These are phyloP conservation scores for Talinum fruticosum DNA, from an alignment of 148 eudicot genomes.

Conservation along the genomic window DNA sequence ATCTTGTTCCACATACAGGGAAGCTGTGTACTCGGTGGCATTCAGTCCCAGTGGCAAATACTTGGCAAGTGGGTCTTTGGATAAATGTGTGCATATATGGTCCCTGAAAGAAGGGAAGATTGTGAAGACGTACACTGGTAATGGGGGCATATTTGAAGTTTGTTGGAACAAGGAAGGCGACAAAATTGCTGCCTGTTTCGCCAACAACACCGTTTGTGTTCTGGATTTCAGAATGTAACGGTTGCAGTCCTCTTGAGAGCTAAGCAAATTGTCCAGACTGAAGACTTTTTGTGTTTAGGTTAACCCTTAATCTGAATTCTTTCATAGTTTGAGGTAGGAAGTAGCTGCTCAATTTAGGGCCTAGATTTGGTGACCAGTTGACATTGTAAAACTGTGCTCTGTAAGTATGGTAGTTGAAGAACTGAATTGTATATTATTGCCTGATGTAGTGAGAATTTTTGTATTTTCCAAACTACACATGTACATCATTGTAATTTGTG, in stretches of 20 bases:
- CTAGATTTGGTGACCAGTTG: slow-evolving; percentile 17
- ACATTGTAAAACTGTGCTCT: slow-evolving; percentile 15
- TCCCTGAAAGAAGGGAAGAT: slow-evolving; percentile 75
- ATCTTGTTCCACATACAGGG: slow-evolving; percentile 41
- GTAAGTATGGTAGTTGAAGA: slow-evolving; percentile 19
- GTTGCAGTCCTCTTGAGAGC: neutral
- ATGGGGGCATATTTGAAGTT: slow-evolving; percentile 86
- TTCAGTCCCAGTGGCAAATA: slow-evolving; percentile 91
- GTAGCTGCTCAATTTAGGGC: slow-evolving; percentile 11
- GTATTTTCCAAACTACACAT: neutral
- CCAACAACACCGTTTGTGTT: slow-evolving; percentile 67
- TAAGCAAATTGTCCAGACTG: neutral
- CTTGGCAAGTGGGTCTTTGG: slow-evolving; percentile 82
- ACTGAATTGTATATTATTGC: slow-evolving; percentile 23
- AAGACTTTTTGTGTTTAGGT: slow-evolving; percentile 14
- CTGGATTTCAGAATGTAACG: slow-evolving; percentile 37
- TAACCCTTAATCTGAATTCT: slow-evolving; percentile 11
- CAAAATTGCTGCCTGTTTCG: slow-evolving; percentile 82
- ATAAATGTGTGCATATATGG: slow-evolving; percentile 71
- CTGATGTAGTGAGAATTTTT: neutral
- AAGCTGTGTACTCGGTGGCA: slow-evolving; percentile 78
- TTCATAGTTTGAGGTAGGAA: slow-evolving; percentile 12
- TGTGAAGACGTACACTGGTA: slow-evolving; percentile 64
- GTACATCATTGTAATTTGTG: neutral
- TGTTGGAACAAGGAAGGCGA: slow-evolving; percentile 93